Conservation (phyloP, 441 rosid genomes). For the Euphorbia corollata region DNA sequence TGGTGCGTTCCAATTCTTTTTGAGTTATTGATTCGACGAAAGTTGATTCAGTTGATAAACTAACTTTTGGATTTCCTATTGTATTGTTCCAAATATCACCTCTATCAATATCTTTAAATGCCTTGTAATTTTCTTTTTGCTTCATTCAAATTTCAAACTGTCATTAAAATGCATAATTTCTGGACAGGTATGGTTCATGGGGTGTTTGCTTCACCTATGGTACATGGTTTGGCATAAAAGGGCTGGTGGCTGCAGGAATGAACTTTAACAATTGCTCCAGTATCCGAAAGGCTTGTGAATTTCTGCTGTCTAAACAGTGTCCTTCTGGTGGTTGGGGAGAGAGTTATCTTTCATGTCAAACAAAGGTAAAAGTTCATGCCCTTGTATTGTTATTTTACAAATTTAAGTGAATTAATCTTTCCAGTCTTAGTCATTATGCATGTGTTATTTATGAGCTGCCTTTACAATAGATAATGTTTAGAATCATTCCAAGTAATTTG, state of each 20-base stretch:
- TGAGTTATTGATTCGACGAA: not conserved
- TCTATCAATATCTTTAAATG: not conserved
- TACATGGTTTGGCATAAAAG: constrained; percentile 80
- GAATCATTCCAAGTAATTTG: too few species aligned
- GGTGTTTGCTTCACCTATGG: constrained; percentile 90
- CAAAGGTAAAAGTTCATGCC: constrained; percentile 38
- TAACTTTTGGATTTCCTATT: not conserved
- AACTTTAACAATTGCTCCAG: constrained; percentile 44
- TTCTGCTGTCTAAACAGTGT: constrained; percentile 72
- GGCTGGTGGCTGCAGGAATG: constrained; percentile 71
- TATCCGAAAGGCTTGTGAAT: constrained; percentile 71
- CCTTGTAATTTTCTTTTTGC: not conserved
- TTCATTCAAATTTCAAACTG: not conserved
- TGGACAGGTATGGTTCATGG: constrained; percentile 88
- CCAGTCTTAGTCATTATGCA: not conserved
- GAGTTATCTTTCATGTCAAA: constrained; percentile 85
- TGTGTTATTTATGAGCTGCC: not conserved
- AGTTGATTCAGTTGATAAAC: not conserved
- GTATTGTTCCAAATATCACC: not conserved
- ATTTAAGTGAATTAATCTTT: not conserved
- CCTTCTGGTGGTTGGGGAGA: constrained; percentile 95
- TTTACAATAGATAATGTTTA: not conserved
- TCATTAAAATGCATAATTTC: constrained; percentile 13
- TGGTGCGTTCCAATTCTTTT: constrained; percentile 19
- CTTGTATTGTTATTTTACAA: not conserved